phyloP scores from a whole-genome alignment of 108 stramenopile species.

The Cylindrotheca fusiformis region DNA sequence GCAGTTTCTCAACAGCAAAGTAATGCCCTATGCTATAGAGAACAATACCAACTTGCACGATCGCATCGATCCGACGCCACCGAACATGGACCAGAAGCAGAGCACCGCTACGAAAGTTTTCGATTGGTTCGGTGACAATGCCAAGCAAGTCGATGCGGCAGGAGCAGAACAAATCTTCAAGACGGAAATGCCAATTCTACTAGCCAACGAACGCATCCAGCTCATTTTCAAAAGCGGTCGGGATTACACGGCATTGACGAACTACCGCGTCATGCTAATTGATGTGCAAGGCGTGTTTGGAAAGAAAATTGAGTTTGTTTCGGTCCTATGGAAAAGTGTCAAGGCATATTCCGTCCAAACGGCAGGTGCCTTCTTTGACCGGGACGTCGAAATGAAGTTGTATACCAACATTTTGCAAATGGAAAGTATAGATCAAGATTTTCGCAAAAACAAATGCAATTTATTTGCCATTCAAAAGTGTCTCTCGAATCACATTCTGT shows the following conservation, averaged over 20 bases:
- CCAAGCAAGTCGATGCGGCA: slow-evolving; percentile 46
- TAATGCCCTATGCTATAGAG: slow-evolving; percentile 14
- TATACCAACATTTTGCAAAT: slow-evolving; percentile 48
- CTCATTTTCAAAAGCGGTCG: slow-evolving; percentile 69
- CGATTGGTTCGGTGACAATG: slow-evolving; percentile 55
- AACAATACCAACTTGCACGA: slow-evolving; percentile 39
- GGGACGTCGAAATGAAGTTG: slow-evolving; percentile 56
- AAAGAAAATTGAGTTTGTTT: slow-evolving; percentile 56
- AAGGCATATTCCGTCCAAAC: slow-evolving; percentile 71
- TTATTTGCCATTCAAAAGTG: slow-evolving; percentile 58
- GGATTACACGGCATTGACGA: slow-evolving; percentile 50
- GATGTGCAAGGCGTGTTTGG: slow-evolving; percentile 50
- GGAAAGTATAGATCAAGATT: slow-evolving; percentile 52
- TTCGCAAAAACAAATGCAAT: slow-evolving; percentile 53
- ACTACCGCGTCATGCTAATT: slow-evolving; percentile 32
- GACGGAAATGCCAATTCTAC: slow-evolving; percentile 38
- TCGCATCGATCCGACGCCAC: slow-evolving; percentile 45
- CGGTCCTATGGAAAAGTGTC: slow-evolving; percentile 55
- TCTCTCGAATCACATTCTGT: slow-evolving; percentile 54
- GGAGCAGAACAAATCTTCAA: slow-evolving; percentile 45
- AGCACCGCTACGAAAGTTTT: slow-evolving; percentile 47
- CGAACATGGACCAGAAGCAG: slow-evolving; percentile 35
- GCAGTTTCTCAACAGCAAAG: slow-evolving; percentile 45
- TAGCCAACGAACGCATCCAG: slow-evolving; percentile 54
- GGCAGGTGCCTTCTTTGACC: slow-evolving; percentile 59